phyloP scores from a whole-genome alignment of 2,329 filamentous ascomycete genomes.

The Ceratocystis papillata region DNA sequence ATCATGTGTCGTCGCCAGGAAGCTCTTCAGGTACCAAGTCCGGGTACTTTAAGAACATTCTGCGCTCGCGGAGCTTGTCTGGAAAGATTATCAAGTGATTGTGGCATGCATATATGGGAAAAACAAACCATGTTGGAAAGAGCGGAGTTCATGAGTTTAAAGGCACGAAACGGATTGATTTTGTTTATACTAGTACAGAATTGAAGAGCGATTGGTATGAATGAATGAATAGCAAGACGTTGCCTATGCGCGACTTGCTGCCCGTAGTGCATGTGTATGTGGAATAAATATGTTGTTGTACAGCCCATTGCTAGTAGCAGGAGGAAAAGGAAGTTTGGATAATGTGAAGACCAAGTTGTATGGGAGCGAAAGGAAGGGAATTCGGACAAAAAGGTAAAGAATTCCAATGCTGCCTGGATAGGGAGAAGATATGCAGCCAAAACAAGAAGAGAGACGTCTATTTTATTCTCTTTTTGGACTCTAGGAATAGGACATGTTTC shows the following conservation, averaged over 20 bases:
- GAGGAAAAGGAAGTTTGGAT: neutral
- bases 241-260: neutral
- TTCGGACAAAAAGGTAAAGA: neutral
- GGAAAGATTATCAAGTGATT: neutral
- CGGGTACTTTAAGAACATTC: conserved; percentile 1
- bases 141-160: neutral
- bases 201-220: neutral
- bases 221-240: neutral
- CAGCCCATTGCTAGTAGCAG: neutral
- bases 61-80: conserved; percentile 1
- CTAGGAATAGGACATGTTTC: conserved; percentile 90
- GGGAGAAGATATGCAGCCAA: neutral
- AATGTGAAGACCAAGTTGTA: neutral
- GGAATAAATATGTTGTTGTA: conserved; percentile 11
- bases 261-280: neutral
- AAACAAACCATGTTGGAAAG: neutral
- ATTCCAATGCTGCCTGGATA: neutral
- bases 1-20: neutral
- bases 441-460: conserved; percentile 29
- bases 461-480: conserved; percentile 71
- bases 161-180: neutral
- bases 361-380: conserved; percentile 26
- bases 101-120: neutral
- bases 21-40: neutral
- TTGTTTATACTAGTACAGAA: conserved; percentile 21